Percentiles rank a stretch among this genome's conserved stretches.
Conservation (phyloP, 495 filamentous ascomycete genomes). For the Hypomontagnella monticulosa region DNA sequence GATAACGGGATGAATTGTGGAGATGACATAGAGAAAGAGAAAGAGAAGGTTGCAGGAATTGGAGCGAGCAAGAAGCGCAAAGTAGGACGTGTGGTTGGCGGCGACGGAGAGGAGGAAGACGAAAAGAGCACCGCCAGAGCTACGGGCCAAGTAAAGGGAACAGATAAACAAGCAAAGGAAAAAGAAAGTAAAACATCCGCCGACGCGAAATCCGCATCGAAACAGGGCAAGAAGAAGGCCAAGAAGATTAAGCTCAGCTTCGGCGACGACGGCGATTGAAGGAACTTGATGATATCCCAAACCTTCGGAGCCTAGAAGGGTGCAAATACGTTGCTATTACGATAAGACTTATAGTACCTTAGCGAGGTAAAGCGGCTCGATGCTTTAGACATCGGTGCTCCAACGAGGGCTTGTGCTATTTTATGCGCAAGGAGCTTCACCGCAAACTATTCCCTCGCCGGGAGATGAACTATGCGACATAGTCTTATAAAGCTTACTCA, state of each 20-base stretch:
- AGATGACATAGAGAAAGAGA: slow-evolving; percentile 33
- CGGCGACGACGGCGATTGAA: slow-evolving; percentile 57
- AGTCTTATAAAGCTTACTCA: too few relatives aligned
- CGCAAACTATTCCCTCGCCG: too few relatives aligned
- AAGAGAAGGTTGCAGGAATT: slow-evolving; percentile 49
- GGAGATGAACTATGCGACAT: too few relatives aligned
- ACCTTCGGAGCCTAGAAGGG: too few relatives aligned
- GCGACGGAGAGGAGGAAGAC: slow-evolving; percentile 38
- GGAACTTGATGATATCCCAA: not conserved
- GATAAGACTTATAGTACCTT: too few relatives aligned
- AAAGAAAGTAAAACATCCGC: slow-evolving; percentile 19
- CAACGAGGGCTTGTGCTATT: too few relatives aligned
- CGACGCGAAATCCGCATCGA: slow-evolving; percentile 24
- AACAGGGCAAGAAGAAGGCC: slow-evolving; percentile 51
- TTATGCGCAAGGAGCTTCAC: too few relatives aligned
- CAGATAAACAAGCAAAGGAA: not conserved
- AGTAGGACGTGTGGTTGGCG: slow-evolving; percentile 57
- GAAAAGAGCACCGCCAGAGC: slow-evolving; percentile 8
- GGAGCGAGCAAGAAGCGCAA: slow-evolving; percentile 61
- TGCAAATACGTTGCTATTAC: too few relatives aligned
- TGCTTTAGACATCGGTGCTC: too few relatives aligned
- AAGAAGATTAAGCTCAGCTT: slow-evolving; percentile 71
- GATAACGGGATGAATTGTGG: not conserved
- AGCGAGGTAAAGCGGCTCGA: too few relatives aligned
- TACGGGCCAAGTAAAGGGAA: not conserved